Evolutionary conservation across 1,284 basidiomycete genomes (phyloP).

Genomic region (Retiboletus flavoniger): DNA sequence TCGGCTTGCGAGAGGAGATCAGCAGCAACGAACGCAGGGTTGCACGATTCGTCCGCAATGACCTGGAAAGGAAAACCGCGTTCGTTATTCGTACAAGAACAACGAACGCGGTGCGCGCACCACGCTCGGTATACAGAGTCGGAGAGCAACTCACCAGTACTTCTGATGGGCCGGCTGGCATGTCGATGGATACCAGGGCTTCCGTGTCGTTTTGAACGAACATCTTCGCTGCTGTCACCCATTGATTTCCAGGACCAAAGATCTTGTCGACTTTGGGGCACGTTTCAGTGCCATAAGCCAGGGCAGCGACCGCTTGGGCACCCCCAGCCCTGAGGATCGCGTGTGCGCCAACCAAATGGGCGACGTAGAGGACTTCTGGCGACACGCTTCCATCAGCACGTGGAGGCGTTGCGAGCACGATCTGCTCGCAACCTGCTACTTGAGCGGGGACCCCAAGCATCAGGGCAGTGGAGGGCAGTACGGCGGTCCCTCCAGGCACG

Average conservation of each 20-base stretch:
- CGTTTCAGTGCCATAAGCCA: constrained; percentile 94
- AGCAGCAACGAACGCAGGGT: constrained; percentile 91
- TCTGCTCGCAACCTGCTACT: constrained; percentile 91
- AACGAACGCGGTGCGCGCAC: constrained; percentile 37
- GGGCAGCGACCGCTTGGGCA: constrained; percentile 94
- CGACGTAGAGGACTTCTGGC: constrained; percentile 95
- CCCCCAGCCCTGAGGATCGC: constrained; percentile 93
- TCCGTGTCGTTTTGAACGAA: constrained; percentile 98
- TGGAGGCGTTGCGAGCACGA: constrained; percentile 95
- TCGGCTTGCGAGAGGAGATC: constrained; percentile 98
- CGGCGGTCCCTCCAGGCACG: constrained; percentile 96
- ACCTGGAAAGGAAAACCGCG: constrained; percentile 55
- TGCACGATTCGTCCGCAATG: constrained; percentile 85
- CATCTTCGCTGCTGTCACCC: constrained; percentile 99
- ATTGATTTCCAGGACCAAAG: constrained; percentile 98
- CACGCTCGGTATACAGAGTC: constrained; percentile 6
- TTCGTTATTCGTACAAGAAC: constrained; percentile 39
- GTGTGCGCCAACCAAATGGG: constrained; percentile 82
- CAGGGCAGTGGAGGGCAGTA: constrained; percentile 94
- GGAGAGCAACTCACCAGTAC: constrained; percentile 73
- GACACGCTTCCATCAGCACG: constrained; percentile 87
- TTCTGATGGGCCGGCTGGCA: constrained; percentile 98
- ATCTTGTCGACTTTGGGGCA: constrained; percentile 99
- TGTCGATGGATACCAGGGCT: constrained; percentile 95
- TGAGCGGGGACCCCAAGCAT: constrained; percentile 99